Base-by-base conservation (phyloP, 176 grass and related monocot species). In the Themeda triandra region DNA sequence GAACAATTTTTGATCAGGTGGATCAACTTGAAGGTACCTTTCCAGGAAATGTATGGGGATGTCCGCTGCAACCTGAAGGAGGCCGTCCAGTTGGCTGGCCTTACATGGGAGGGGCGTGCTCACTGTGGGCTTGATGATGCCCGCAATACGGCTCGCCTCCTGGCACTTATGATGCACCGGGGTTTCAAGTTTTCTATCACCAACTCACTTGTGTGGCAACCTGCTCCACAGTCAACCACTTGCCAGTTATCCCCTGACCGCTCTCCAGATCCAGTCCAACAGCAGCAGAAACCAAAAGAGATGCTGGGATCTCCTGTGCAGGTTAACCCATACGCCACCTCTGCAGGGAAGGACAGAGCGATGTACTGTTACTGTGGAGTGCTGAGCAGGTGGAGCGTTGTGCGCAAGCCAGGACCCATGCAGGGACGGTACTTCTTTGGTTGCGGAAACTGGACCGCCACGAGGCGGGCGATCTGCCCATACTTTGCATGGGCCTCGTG, bases 1-100 rank as follows among this genome's bases (percentile, higher is more conserved):
- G 46, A 21, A 59, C 23, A 73, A 59, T 60, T 75, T 68, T 67
- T 70, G 21, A 49, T 63, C 79, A 98, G 96, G 85, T 98, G 96
- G 96, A 95, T 98, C 85, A 98, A 95, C 87, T 83, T 98, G 88
- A 98, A 95, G 83, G 87, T 98, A 79, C 91, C 96, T 80, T 98
- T 98, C 77, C 89, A 91, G 77, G 89, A 91, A 88, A 80, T 92
- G 37, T 98, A 90, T 86, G 83, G 84, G 28, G 89, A 89, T 53
- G 85, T 85, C 24, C 87, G 89, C 35, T 98, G 96, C 87, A 92
- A 93, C 78, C 88, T 98, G 42, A 95, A 98, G 77, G 91, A 98
- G 21, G 92, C 96, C 6, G 96, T 98, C 48, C 85, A 98, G 89
- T 85, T 85, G 66, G 91, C 93, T 67, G 96, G 96, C 39, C 78